These are phyloP conservation scores for Cubamyces lactineus DNA, from an alignment of 768 basidiomycete species.

Conservation along the genomic window DNA sequence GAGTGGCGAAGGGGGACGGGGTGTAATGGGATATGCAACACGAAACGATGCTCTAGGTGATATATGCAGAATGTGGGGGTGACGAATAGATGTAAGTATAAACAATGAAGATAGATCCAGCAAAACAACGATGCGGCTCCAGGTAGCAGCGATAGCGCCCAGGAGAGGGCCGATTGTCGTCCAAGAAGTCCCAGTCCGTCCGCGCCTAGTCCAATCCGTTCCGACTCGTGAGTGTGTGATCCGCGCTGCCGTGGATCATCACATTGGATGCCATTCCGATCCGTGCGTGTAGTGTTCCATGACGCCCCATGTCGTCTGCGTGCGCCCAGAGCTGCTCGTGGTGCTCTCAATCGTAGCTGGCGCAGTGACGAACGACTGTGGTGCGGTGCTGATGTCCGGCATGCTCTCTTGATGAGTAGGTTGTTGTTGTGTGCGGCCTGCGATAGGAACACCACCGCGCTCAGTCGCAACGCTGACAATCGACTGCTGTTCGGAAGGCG, in stretches of 20 bases:
- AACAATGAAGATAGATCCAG: conserved; percentile 19
- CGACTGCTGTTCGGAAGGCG: conserved; percentile 23
- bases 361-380: conserved; percentile 68
- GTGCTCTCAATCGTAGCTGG: conserved; percentile 60
- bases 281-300: conserved; percentile 37
- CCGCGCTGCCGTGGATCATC: background rate
- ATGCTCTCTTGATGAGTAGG: conserved; percentile 40
- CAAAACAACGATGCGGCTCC: background rate
- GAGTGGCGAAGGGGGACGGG: conserved; percentile 2
- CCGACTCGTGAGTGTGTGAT: background rate
- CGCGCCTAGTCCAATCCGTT: background rate
- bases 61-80: conserved; percentile 13
- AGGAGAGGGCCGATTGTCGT: background rate
- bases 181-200: conserved; percentile 8
- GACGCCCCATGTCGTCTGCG: conserved; percentile 53
- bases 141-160: background rate
- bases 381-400: conserved; percentile 70
- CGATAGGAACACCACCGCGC: conserved; percentile 33
- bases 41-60: conserved; percentile 16
- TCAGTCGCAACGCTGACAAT: conserved; percentile 25
- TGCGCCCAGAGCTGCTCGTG: conserved; percentile 54
- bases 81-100: conserved; percentile 25
- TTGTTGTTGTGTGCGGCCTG: conserved; percentile 20
- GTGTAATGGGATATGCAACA: conserved; percentile 20
- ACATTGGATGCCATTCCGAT: conserved; percentile 14